Base-by-base conservation (phyloP, 495 filamentous ascomycete genomes). In the Lichina pygmaea region DNA sequence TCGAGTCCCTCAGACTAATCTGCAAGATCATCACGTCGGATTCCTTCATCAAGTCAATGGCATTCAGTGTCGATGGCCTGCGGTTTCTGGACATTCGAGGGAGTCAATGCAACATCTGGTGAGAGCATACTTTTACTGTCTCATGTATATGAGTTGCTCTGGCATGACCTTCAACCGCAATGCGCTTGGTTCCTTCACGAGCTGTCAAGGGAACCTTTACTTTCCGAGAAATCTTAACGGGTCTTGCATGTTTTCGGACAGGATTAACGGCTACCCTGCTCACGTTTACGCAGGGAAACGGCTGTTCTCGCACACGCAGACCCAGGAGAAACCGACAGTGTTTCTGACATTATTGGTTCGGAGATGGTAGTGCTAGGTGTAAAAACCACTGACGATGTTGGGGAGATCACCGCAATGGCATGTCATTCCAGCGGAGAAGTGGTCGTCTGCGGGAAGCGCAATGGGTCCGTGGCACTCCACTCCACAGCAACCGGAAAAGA, bases 1-100 rank as follows among this genome's bases (percentile, higher is more conserved):
- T 63, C 34, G 58, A 59, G 9, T 58, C 58, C 6, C 47, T 63
- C 11, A 49, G 33, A 36, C 48, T 58, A 10, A 49, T 61, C 8
- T 62, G 58, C 44, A 49, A 50, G 6, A 50, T 59, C 8, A 57
- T 49, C 6, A 49, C 54, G 7, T 45, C 45, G 10, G 44, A 55
- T 10, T 43, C 40, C 24, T 34, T 34, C 33, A 53, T 62, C 45
- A 54, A 50, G 37, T 42, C 49, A 9, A 15, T 62, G 30, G 52
- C 54, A 7, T 62, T 62, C 44, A 56, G 48, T 36, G 51, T 31
- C 37, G 53, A 57, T 33, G 44, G 53, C 36, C 46, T 50, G 11
- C 58, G 40, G 24, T 49, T 63, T 46, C 34, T 49, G 6, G 60
- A 63, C 34, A 57, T 60, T 30, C 42, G 58, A 50, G 55, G 60